phyloP scores from a whole-genome alignment of 192 early-diverging fungal species.

The Coemansia reversa region DNA sequence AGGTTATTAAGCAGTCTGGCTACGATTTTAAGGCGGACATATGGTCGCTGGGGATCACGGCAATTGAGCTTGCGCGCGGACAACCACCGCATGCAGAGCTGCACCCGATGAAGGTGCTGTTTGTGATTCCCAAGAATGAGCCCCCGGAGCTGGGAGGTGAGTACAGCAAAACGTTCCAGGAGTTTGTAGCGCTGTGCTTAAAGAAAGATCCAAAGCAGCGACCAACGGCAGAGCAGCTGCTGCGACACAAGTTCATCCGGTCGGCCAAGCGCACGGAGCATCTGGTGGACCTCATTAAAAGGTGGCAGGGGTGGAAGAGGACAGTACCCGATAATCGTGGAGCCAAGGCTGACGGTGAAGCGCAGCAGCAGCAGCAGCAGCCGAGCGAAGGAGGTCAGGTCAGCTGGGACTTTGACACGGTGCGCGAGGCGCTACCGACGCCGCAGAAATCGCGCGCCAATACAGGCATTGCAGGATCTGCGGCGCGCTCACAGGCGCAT shows the following conservation, averaged over 20 bases:
- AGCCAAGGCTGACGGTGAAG: conserved; percentile 21
- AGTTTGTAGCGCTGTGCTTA: conserved; percentile 84
- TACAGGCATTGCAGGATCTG: neutral
- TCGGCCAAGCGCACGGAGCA: conserved; percentile 81
- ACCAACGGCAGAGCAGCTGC: conserved; percentile 83
- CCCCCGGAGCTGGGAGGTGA: conserved; percentile 78
- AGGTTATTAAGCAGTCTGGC: conserved; percentile 91
- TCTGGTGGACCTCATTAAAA: conserved; percentile 80
- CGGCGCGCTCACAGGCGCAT: conserved; percentile 4
- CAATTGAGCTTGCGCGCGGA: conserved; percentile 93
- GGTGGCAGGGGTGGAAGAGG: conserved; percentile 77
- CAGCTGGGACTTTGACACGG: conserved; percentile 50
- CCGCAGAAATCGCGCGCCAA: conserved; percentile 24
- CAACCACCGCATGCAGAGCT: conserved; percentile 90
- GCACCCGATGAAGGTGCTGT: conserved; percentile 94
- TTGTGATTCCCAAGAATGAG: conserved; percentile 88
- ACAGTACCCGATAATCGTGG: conserved; percentile 52
- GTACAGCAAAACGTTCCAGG: conserved; percentile 82
- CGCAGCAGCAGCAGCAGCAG: conserved; percentile 14
- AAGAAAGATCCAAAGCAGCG: conserved; percentile 84
- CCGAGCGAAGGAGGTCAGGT: conserved; percentile 28
- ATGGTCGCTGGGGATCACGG: conserved; percentile 96
- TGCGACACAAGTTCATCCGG: conserved; percentile 85
- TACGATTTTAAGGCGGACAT: conserved; percentile 98
- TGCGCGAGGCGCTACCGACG: conserved; percentile 47